Percentiles rank a stretch among this genome's conserved stretches.
phyloP scores from a whole-genome alignment of 306 rosid genomes.

The Corylus heterophylla region DNA sequence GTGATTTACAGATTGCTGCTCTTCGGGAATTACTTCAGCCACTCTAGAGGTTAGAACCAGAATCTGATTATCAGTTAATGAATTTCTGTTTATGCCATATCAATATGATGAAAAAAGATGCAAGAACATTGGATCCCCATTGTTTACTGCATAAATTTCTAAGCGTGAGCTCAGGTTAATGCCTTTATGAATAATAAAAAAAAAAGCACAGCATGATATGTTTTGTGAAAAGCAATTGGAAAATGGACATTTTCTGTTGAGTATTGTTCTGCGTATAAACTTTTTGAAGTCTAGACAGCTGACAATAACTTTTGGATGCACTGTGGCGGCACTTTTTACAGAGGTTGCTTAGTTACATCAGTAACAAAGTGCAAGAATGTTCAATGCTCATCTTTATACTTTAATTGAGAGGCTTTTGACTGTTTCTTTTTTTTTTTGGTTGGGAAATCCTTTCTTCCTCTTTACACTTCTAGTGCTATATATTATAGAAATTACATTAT shows the following conservation, averaged over 20 bases:
- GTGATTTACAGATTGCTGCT: not conserved
- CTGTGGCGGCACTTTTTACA: slow-evolving; percentile 26
- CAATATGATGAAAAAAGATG: slow-evolving; percentile 6
- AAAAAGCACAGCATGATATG: slow-evolving; percentile 23
- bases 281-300: slow-evolving; percentile 17
- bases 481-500: not conserved
- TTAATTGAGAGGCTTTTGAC: not conserved
- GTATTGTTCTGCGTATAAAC: slow-evolving; percentile 20
- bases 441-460: slow-evolving; percentile 24
- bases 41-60: not conserved
- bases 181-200: not conserved
- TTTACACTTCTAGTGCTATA: slow-evolving; percentile 19
- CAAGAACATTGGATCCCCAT: slow-evolving; percentile 18
- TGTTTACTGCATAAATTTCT: not conserved
- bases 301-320: slow-evolving; percentile 27
- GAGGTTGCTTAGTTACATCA: slow-evolving; percentile 28
- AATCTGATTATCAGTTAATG: not conserved
- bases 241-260: slow-evolving; percentile 32
- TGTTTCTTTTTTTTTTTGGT: slow-evolving; percentile 1
- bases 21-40: not conserved
- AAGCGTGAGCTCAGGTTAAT: slow-evolving; percentile 11
- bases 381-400: slow-evolving; percentile 19
- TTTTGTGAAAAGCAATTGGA: slow-evolving; percentile 27
- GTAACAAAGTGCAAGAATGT: not conserved
- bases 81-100: slow-evolving; percentile 2